These are phyloP conservation scores for Amanita pallidorosea DNA, from an alignment of 768 basidiomycete species.

Conservation along the genomic window DNA sequence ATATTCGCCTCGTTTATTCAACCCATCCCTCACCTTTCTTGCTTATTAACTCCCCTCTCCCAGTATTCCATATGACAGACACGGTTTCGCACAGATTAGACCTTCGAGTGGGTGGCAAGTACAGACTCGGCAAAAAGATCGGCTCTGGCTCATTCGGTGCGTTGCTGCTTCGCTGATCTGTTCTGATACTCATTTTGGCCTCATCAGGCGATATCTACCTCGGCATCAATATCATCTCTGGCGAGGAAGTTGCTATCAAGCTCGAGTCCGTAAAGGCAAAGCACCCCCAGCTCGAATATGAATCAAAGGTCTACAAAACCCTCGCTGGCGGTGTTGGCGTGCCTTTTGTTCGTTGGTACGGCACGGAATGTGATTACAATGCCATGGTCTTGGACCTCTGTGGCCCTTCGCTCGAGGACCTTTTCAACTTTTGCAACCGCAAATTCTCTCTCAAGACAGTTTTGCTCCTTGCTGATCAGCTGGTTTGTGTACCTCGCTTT, in stretches of 20 bases:
- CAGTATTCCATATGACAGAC: constrained; percentile 52
- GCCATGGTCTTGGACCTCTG: constrained; percentile 99
- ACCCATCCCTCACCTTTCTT: constrained; percentile 9
- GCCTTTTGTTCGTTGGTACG: constrained; percentile 94
- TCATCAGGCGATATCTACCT: constrained; percentile 91
- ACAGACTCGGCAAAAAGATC: constrained; percentile 98
- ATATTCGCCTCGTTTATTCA: constrained; percentile 1
- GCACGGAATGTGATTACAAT: constrained; percentile 97
- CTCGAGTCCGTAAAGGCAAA: constrained; percentile 99
- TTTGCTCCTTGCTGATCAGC: constrained; percentile 89
- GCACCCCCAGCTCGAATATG: constrained; percentile 99
- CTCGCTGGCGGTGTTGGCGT: constrained; percentile 98
- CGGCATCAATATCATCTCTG: constrained; percentile 99
- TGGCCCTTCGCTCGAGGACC: constrained; percentile 82
- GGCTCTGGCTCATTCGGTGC: constrained; percentile 96
- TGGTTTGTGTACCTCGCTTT: constrained; percentile 42
- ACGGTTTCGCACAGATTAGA: constrained; percentile 62
- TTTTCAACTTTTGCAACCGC: constrained; percentile 94
- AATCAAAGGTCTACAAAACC: constrained; percentile 94
- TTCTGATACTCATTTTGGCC: constrained; percentile 6
- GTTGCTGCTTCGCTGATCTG: constrained; percentile 17
- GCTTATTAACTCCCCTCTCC: constrained; percentile 11
- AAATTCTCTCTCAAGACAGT: constrained; percentile 98
- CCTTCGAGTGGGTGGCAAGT: constrained; percentile 88
- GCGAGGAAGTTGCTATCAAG: constrained; percentile 99